These are phyloP conservation scores for Colletotrichum gloeosporioides DNA, from an alignment of 2,329 filamentous ascomycete genomes.

Conservation along the genomic window DNA sequence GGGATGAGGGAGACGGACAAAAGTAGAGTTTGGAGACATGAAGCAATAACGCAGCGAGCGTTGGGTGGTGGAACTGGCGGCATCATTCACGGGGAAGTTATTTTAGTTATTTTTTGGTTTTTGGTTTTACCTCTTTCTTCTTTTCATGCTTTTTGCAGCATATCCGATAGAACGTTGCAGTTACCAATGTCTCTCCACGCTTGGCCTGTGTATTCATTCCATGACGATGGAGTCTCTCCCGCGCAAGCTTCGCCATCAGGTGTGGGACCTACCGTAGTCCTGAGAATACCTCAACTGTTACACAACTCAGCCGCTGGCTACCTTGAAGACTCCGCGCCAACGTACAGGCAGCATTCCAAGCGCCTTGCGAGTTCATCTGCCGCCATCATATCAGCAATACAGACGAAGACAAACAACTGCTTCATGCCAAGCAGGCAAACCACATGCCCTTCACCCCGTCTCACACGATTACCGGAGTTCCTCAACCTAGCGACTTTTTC, in stretches of 20 bases:
- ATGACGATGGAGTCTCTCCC: not conserved
- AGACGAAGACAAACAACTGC: not conserved
- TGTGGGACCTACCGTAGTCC: not conserved
- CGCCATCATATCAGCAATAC: not conserved
- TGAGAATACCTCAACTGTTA: not conserved
- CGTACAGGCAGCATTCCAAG: not conserved
- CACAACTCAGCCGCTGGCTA: not conserved
- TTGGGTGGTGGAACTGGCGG: not conserved
- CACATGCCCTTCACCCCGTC: not conserved
- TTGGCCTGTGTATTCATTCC: not conserved
- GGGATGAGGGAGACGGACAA: not conserved
- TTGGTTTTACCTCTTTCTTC: not conserved
- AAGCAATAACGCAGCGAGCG: not conserved
- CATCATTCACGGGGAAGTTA: not conserved
- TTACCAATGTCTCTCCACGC: not conserved
- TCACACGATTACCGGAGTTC: too few species aligned
- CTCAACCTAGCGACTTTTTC: not conserved
- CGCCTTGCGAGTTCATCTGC: not conserved
- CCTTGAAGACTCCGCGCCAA: not conserved
- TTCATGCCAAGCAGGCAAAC: not conserved
- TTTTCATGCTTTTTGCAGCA: not conserved
- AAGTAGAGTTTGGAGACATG: not conserved
- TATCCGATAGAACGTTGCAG: not conserved
- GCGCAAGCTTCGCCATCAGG: not conserved
- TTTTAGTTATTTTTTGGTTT: not conserved